Percentiles rank a stretch among this genome's conserved stretches.
Conservation (phyloP, 441 rosid species). For the Caryocar brasiliense region DNA sequence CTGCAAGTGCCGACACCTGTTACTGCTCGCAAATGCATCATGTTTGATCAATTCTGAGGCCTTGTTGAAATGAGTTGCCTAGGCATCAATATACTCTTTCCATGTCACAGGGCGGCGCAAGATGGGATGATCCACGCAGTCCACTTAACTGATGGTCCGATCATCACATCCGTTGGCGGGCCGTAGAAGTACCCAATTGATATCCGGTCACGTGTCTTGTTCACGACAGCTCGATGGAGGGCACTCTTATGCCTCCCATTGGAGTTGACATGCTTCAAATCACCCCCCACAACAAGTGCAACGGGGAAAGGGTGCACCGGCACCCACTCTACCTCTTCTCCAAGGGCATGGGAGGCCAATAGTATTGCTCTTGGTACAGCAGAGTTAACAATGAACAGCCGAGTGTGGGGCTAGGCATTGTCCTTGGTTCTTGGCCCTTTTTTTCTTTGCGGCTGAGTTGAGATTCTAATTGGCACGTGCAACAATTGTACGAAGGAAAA, state of each 20-base stretch:
- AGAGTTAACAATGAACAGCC: constrained; percentile 40
- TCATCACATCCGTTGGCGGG: constrained; percentile 33
- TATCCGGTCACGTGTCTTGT: constrained; percentile 27
- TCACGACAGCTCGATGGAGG: constrained; percentile 48
- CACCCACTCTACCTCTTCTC: constrained; percentile 38
- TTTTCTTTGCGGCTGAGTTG: too few relatives aligned
- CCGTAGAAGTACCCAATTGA: constrained; percentile 51
- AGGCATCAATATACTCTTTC: constrained; percentile 45
- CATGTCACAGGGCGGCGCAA: constrained; percentile 46
- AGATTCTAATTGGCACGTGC: too few relatives aligned
- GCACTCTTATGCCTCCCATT: constrained; percentile 41
- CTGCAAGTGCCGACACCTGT: background rate
- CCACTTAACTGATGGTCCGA: constrained; percentile 37
- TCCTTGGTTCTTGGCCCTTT: constrained; percentile 26
- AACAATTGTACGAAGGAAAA: too few relatives aligned
- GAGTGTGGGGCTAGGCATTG: constrained; percentile 58
- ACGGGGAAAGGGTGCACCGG: constrained; percentile 32
- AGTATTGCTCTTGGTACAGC: constrained; percentile 31
- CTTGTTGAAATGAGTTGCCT: constrained; percentile 35
- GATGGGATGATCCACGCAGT: constrained; percentile 22
- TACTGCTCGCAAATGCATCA: background rate
- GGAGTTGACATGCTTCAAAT: constrained; percentile 45
- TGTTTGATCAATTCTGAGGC: constrained; percentile 23
- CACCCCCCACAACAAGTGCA: constrained; percentile 50
- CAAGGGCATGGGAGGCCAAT: constrained; percentile 39